Base-by-base conservation (phyloP, 352 stramenopile species). In the Phytophthora cajani region DNA sequence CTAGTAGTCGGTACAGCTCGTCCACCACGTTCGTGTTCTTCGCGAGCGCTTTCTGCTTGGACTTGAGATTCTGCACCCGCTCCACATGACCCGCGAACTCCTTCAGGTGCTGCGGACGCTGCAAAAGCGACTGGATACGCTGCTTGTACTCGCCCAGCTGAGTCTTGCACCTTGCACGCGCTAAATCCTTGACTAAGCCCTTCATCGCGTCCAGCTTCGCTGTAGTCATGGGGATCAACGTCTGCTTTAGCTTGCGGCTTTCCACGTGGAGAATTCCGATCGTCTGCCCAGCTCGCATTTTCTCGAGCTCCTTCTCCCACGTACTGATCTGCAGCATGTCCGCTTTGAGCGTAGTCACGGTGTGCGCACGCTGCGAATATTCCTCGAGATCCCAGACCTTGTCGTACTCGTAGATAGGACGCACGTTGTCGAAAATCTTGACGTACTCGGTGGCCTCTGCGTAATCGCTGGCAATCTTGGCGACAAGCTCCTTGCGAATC, bases 271-370 rank as follows among this genome's bases (percentile, higher is more conserved):
- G 67, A 32, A 97, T 98, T 1, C 96, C 96, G 52, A 97, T 97
- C 2, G 90, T 94, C 58, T 98, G 90, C 3, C 93, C 90, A 1
- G 87, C 89, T 23, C 91, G 82, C 92, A 98, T 97, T 56, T 98
- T 97, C 61, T 98, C 92, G 16, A 98, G 84, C 69, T 98, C 94
- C 66, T 98, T 98, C 53, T 97, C 85, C 95, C 95, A 98, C 27
- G 80, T 90, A 25, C 81, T 89, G 30, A 98, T 97, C 54, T 94
- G 84, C 33, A 97, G 67, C 89, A 98, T 97, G 47, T 98, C 93
- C 0, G 78, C 81, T 61, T 96, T 94, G 14, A 98, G 78, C 7
- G 89, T 94, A 11, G 80, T 89, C 23, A 98, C 91, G 0, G 87
- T 97, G 63, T 98, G 90, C 1, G 87, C 74, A 33, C 82, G 85